Conservation (phyloP, 495 filamentous ascomycete species). For the Astrocystis sublimbata region DNA sequence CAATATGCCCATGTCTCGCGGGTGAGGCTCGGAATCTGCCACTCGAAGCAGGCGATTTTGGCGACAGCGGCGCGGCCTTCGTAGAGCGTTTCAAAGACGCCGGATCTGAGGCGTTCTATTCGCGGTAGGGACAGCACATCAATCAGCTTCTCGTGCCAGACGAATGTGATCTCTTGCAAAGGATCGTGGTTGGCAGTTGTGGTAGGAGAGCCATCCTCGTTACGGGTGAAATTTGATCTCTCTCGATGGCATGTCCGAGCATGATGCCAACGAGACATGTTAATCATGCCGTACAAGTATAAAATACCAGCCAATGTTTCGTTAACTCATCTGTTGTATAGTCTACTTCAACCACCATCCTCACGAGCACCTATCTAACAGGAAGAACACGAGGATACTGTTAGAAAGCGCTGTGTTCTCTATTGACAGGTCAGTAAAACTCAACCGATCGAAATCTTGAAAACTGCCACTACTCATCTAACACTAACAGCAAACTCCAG, state of each 20-base stretch:
- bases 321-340: too few species aligned
- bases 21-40: constrained; percentile 14
- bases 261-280: background rate
- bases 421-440: too few species aligned
- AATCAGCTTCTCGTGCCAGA: constrained; percentile 19
- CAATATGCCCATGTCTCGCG: constrained; percentile 22
- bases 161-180: constrained; percentile 12
- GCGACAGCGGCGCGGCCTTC: constrained; percentile 15
- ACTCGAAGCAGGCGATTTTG: constrained; percentile 22
- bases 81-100: constrained; percentile 16
- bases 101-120: constrained; percentile 13
- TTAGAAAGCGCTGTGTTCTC: too few species aligned
- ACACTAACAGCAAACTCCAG: constrained; percentile 1
- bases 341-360: too few species aligned
- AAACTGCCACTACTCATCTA: too few species aligned
- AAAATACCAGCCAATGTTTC: too few species aligned
- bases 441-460: too few species aligned
- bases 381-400: too few species aligned
- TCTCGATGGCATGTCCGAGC: constrained; percentile 15
- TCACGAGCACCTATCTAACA: too few species aligned
- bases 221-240: constrained; percentile 11
- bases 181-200: constrained; percentile 5
- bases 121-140: constrained; percentile 13
- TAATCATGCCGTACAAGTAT: background rate
- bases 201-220: constrained; percentile 12